Evolutionary conservation across 331 rosid species (phyloP), one percentile per base, ranked within the genome.

Genomic region (Cydonia oblonga): DNA sequence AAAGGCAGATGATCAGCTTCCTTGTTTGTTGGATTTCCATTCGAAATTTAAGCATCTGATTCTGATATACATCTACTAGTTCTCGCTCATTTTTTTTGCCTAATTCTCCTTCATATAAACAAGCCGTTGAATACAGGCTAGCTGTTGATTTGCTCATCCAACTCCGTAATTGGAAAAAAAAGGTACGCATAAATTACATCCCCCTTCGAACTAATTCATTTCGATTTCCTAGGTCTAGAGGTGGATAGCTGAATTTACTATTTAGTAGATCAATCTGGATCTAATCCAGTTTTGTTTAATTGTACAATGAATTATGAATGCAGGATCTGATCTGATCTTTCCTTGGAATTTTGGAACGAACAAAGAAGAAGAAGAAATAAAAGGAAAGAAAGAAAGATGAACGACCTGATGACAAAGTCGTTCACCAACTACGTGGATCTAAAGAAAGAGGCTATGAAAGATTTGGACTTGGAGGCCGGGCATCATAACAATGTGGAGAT

Each of bases 391-490:
- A 78, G 58, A 33, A 74, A 74, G 60, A 84, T 92, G 96, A 92
- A 92, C 59, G 96, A 90, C 68, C 81, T 92, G 4, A 90, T 92
- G 98, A 92, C 98, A 25, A 87, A 92, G 46, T 92, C 98, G 14
- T 92, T 92, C 89, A 88, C 87, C 12, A 92, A 38, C 86, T 92
- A 92, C 25, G 93, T 92, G 19, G 96, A 92, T 75, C 74, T 92
- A 18, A 92, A 92, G 84, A 92, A 90, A 70, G 89, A 86, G 1
- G 96, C 96, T 18, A 79, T 87, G 93, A 92, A 92, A 79, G 96
- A 92, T 22, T 44, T 76, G 52, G 96, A 92, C 73, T 78, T 92
- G 44, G 98, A 92, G 72, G 88, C 96, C 2, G 93, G 93, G 11
- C 23, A 60, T 13, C 6, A 59, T 23, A 30, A 51, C 20, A 30